phyloP scores from a whole-genome alignment of 345 rosid genomes.

The sweet orange (Citrus sinensis) region DNA sequence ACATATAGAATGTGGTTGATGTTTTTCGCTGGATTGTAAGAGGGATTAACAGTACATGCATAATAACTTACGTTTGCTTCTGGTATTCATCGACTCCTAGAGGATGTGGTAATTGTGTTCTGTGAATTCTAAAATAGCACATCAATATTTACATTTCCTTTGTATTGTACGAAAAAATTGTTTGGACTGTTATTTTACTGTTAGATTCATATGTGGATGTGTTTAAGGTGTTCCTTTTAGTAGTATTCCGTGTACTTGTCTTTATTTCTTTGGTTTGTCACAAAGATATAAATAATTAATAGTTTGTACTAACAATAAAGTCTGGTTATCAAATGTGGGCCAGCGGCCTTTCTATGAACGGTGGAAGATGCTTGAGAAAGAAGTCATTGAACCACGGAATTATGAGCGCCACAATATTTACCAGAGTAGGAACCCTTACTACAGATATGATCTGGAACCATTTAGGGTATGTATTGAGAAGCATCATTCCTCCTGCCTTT shows the following conservation, averaged over 20 bases:
- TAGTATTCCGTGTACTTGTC: not conserved
- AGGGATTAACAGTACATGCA: not conserved
- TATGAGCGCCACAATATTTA: constrained; percentile 63
- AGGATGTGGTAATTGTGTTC: not conserved
- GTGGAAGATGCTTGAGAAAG: constrained; percentile 96
- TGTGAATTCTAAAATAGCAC: not conserved
- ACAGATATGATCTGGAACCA: constrained; percentile 91
- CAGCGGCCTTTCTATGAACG: constrained; percentile 97
- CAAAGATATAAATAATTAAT: not conserved
- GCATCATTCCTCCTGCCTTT: not conserved
- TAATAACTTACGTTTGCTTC: not conserved
- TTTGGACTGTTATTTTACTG: not conserved
- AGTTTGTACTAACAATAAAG: constrained; percentile 21
- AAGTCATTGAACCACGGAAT: constrained; percentile 95
- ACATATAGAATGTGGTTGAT: not conserved
- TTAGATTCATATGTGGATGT: not conserved
- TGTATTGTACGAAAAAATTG: not conserved
- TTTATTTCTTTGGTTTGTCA: not conserved
- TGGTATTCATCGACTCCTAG: not conserved
- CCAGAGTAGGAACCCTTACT: constrained; percentile 67
- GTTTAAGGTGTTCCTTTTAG: not conserved
- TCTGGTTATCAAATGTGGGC: constrained; percentile 21
- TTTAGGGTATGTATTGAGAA: constrained; percentile 68
- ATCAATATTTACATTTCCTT: not conserved
- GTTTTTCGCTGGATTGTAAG: not conserved